Percentiles rank a stretch among this genome's conserved stretches.
phyloP scores from a whole-genome alignment of 2,329 filamentous ascomycete species.

The Cordyceps militaris region DNA sequence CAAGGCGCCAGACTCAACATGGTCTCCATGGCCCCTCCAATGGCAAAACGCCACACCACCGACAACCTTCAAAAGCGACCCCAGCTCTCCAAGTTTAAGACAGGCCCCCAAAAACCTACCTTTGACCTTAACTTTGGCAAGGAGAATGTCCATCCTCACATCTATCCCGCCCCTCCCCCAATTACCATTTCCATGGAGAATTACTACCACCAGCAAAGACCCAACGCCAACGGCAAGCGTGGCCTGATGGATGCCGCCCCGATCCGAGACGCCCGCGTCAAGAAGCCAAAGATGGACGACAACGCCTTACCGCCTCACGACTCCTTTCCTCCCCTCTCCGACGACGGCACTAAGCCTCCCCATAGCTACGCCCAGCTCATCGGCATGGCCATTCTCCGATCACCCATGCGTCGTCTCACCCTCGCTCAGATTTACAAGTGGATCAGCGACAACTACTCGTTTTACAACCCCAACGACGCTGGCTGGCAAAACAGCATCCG shows the following conservation, averaged over 20 bases:
- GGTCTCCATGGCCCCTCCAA: conserved; percentile 60
- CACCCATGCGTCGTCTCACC: conserved; percentile 75
- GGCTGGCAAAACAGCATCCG: conserved; percentile 99
- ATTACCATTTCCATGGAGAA: conserved; percentile 45
- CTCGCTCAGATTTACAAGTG: conserved; percentile 97
- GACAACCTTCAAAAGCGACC: conserved; percentile 66
- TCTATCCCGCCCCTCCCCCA: conserved; percentile 41
- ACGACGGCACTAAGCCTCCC: conserved; percentile 81
- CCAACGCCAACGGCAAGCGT: conserved; percentile 48
- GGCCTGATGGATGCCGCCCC: conserved; percentile 63
- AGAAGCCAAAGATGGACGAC: conserved; percentile 61
- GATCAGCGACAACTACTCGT: conserved; percentile 92
- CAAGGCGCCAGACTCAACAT: conserved; percentile 57
- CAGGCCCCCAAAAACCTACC: conserved; percentile 45
- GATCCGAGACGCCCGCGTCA: conserved; percentile 62
- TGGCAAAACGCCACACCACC: conserved; percentile 45
- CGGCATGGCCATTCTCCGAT: conserved; percentile 90
- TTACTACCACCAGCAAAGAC: conserved; percentile 47
- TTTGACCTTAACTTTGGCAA: conserved; percentile 43
- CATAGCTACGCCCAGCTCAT: conserved; percentile 95
- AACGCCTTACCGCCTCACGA: conserved; percentile 57
- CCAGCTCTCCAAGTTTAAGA: conserved; percentile 52
- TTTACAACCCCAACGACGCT: conserved; percentile 75
- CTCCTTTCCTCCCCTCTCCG: conserved; percentile 73
- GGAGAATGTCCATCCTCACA: conserved; percentile 48